These are phyloP conservation scores for Aspergillus sp. DNA, from an alignment of 2,329 filamentous ascomycete species.

Conservation along the genomic window DNA sequence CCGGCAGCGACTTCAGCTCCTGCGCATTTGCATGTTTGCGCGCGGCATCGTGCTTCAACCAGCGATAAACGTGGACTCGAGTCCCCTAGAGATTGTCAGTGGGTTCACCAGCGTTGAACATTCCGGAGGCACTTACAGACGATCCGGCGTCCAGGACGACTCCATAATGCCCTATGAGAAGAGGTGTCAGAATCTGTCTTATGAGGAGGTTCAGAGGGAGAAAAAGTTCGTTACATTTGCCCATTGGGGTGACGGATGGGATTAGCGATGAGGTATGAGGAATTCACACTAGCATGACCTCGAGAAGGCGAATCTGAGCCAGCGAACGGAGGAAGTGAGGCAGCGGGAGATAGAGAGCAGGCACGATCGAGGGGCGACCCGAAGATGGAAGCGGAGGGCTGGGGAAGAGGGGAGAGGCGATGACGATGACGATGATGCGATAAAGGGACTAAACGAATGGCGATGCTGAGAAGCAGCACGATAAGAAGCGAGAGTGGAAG, in stretches of 20 bases:
- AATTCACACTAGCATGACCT: conserved; percentile 32
- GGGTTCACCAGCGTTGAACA: not conserved
- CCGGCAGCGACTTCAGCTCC: conserved; percentile 69
- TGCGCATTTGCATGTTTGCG: conserved; percentile 59
- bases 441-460: conserved; percentile 13
- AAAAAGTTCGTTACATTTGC: conserved; percentile 36
- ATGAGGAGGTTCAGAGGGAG: not conserved
- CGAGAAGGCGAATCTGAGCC: conserved; percentile 5
- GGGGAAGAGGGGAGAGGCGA: not conserved
- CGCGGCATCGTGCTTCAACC: conserved; percentile 74
- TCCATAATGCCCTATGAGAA: conserved; percentile 66
- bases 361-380: not conserved
- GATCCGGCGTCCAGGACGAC: conserved; percentile 97
- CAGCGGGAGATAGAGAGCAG: not conserved
- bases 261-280: conserved; percentile 10
- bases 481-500: conserved; percentile 8
- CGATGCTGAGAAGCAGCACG: conserved; percentile 12
- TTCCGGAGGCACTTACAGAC: conserved; percentile 56
- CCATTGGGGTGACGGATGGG: conserved; percentile 27
- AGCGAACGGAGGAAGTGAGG: not conserved
- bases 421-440: not conserved
- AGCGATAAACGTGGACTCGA: conserved; percentile 89
- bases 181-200: conserved; percentile 3
- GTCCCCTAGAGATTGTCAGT: conserved; percentile 61
- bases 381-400: not conserved